A percentile compares a stretch with the other conserved stretches of the same genome.
Conservation (phyloP, 2,329 filamentous ascomycete species). For the Coleophoma eucalyptorum region DNA sequence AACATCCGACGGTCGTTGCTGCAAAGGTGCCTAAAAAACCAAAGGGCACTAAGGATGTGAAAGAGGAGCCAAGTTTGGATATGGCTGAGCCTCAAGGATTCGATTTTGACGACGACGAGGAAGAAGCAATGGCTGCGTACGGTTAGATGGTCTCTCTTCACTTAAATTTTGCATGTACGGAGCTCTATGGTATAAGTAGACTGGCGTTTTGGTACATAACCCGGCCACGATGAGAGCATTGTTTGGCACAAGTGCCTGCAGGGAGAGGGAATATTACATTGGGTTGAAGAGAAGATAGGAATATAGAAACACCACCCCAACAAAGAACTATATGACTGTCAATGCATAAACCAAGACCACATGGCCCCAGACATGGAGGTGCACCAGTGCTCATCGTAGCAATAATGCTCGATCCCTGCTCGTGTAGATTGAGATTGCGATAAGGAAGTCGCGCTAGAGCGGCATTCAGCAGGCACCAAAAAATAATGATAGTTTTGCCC, state of each 20-base stretch:
- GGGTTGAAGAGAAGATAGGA: no score
- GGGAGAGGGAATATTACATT: no score
- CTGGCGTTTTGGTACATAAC: slow-evolving; percentile 2
- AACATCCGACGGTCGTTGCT: slow-evolving; percentile 23
- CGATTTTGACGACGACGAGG: slow-evolving; percentile 44
- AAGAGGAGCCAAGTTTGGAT: slow-evolving; percentile 14
- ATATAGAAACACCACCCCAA: no score
- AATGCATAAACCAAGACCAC: no score
- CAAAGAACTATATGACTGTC: no score
- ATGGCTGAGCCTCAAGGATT: slow-evolving; percentile 1
- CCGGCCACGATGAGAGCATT: no score
- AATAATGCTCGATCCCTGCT: neutral
- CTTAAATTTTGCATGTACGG: neutral
- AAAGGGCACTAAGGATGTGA: slow-evolving; percentile 13
- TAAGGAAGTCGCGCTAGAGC: slow-evolving; percentile 5
- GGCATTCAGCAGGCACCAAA: no score
- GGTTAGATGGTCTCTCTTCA: slow-evolving; percentile 25
- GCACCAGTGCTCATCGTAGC: no score
- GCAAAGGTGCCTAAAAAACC: neutral
- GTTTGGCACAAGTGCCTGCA: no score
- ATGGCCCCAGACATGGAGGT: no score
- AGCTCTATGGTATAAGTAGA: neutral
- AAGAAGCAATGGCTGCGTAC: slow-evolving; percentile 41
- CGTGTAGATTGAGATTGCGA: slow-evolving; percentile 2
- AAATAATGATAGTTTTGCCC: no score